Evolutionary conservation across 2,329 filamentous ascomycete species (phyloP), one percentile per base, ranked within the genome.

Genomic region (Magnaporthiopsis poae): DNA sequence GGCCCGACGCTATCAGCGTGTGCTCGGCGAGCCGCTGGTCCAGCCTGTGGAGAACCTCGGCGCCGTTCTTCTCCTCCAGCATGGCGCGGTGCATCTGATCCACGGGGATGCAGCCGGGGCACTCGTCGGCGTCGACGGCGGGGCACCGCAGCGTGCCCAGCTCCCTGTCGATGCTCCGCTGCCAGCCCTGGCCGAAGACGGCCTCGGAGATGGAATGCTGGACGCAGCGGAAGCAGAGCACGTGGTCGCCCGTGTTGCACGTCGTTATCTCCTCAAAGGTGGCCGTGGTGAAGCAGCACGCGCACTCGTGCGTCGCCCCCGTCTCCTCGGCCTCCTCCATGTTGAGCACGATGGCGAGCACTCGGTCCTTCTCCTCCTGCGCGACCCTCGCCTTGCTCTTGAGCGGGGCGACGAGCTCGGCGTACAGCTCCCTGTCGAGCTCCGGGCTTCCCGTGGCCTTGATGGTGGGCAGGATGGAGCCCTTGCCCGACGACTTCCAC

Each of bases 101-200:
- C 5, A 85, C 80, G 0, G 90, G 84, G 64, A 98, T 84, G 72
- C 84, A 85, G n/a, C 92, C 92, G 18, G 82, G 74, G 71, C 95
- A 98, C n/a, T 86, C 86, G 61, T 83, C 78, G 0, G 84, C 80
- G 64, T 88, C 84, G 0, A 91, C 88, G 1, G 93, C 91, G n/a
- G 96, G 84, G 74, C 95, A 98, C 68, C 86, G 86, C 66, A 98
- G 81, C 0, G 91, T 92, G 56, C 90, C 90, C 56, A 82, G 86
- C 67, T 87, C 83, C 35, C 86, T 77, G 73, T 95, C 85, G 71
- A 97, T 89, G 72, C 86, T 95, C 68, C 90, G 88, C 64, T 87
- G 85, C 91, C 94, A 97, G 65, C 91, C 91, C 75, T 98, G 95
- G 0, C 95, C 95, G 74, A 96, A 98, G 0, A 98, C 80, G 1